A percentile compares a stretch with the other conserved stretches of the same genome.
These are phyloP conservation scores for Carpinus fangiana DNA, from an alignment of 306 rosid species.

Conservation along the genomic window DNA sequence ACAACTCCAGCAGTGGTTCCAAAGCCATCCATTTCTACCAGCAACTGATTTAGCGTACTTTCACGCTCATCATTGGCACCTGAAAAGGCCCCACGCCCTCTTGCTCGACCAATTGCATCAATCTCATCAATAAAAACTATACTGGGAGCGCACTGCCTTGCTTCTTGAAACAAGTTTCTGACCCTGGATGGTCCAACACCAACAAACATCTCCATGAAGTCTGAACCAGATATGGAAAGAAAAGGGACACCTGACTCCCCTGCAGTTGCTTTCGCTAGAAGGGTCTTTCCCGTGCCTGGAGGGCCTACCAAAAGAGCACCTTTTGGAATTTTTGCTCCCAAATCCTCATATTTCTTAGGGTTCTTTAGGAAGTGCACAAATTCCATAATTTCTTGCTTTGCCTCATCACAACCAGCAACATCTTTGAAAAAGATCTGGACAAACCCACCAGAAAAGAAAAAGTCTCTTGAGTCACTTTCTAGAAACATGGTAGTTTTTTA, in stretches of 20 bases:
- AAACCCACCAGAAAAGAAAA: slow-evolving; percentile 12
- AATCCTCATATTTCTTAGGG: slow-evolving; percentile 89
- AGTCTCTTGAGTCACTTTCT: slow-evolving; percentile 10
- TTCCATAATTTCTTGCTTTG: slow-evolving; percentile 95
- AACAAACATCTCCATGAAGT: slow-evolving; percentile 96
- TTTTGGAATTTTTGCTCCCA: slow-evolving; percentile 96
- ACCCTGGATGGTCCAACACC: slow-evolving; percentile 99
- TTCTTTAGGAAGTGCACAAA: slow-evolving; percentile 94
- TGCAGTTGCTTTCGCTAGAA: slow-evolving; percentile 95
- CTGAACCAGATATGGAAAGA: slow-evolving; percentile 93
- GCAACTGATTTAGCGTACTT: slow-evolving; percentile 90
- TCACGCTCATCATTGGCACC: slow-evolving; percentile 96
- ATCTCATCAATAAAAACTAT: slow-evolving; percentile 94
- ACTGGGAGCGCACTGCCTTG: slow-evolving; percentile 95
- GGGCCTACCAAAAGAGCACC: slow-evolving; percentile 97
- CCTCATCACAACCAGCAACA: slow-evolving; percentile 99
- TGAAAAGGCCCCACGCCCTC: slow-evolving; percentile 92
- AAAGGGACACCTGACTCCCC: slow-evolving; percentile 98
- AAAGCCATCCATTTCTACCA: slow-evolving; percentile 99
- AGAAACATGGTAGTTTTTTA: background rate
- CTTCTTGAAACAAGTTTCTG: slow-evolving; percentile 94
- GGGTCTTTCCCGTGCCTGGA: slow-evolving; percentile 98
- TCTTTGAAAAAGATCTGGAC: slow-evolving; percentile 78
- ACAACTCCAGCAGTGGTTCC: slow-evolving; percentile 94
- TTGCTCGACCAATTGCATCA: slow-evolving; percentile 97